Evolutionary conservation across 2,329 filamentous ascomycete species (phyloP).

Genomic region (Fusarium scirpi): DNA sequence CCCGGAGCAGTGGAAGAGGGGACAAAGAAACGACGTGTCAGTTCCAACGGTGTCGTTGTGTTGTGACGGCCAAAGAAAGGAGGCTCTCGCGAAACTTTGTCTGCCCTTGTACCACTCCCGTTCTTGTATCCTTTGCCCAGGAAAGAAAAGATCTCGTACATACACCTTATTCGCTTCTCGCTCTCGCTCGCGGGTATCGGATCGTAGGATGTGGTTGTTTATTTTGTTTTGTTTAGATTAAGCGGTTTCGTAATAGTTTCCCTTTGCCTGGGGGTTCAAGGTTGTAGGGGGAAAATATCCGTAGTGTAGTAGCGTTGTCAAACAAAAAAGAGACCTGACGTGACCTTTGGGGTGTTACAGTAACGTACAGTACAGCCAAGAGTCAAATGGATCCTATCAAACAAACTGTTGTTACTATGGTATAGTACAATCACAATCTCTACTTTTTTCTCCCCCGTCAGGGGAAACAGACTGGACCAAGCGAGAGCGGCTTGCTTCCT

Average conservation of each 20-base stretch:
- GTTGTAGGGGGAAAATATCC: neutral
- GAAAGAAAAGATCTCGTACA: constrained; percentile 4
- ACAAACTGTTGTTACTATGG: constrained; percentile 2
- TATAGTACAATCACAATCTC: neutral
- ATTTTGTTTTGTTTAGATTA: constrained; percentile 20
- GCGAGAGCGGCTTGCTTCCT: constrained; percentile 24
- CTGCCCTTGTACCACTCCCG: neutral
- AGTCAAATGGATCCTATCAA: constrained; percentile 19
- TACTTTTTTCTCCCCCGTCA: constrained; percentile 41
- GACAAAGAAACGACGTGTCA: constrained; percentile 9
- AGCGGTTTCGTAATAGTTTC: constrained; percentile 17
- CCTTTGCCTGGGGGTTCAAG: neutral
- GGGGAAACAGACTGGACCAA: constrained; percentile 38
- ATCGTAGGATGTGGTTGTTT: constrained; percentile 5
- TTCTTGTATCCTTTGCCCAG: neutral
- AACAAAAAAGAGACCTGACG: neutral
- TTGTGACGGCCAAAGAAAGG: neutral
- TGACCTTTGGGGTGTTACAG: neutral
- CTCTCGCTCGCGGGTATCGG: constrained; percentile 17
- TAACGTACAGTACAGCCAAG: neutral
- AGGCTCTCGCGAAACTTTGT: neutral
- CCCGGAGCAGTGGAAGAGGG: neutral
- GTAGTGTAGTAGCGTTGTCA: neutral
- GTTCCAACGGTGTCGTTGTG: neutral
- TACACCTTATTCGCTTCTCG: constrained; percentile 13